Percentiles rank a stretch among this genome's conserved stretches.
These are phyloP conservation scores for Batkoa obscura DNA, from an alignment of 371 early-diverging fungal genomes.

Conservation along the genomic window DNA sequence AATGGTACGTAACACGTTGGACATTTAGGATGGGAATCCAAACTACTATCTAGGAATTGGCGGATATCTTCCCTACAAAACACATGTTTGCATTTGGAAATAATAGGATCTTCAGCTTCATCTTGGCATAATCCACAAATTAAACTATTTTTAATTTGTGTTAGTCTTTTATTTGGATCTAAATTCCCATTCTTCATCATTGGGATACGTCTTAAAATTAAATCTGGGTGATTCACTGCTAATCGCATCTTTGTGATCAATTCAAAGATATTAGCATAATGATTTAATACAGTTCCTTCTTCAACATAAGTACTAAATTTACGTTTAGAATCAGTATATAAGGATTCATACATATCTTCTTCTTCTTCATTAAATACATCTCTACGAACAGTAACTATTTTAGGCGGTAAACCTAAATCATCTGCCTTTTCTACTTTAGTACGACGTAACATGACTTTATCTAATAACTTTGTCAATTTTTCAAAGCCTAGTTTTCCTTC, in stretches of 20 bases:
- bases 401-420: conserved; percentile 84
- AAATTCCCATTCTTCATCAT: not conserved
- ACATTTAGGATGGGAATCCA: conserved; percentile 37
- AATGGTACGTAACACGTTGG: conserved; percentile 68
- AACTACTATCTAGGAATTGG: conserved; percentile 26
- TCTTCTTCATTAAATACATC: conserved; percentile 84
- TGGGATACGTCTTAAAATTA: conserved; percentile 33
- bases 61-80: conserved; percentile 57
- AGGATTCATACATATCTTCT: conserved; percentile 74
- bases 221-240: conserved; percentile 82
- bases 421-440: conserved; percentile 83
- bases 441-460: conserved; percentile 79
- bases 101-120: conserved; percentile 68
- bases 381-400: conserved; percentile 53
- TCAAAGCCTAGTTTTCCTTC: conserved; percentile 48
- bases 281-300: conserved; percentile 72
- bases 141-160: conserved; percentile 18
- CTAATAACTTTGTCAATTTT: conserved; percentile 61
- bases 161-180: not conserved
- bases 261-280: conserved; percentile 87
- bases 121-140: conserved; percentile 89
- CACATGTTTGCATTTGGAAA: conserved; percentile 80
- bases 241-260: conserved; percentile 49
- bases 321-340: conserved; percentile 59
- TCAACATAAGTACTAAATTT: conserved; percentile 72